These are phyloP conservation scores for Penicillium decumbens DNA, from an alignment of 2,329 filamentous ascomycete genomes.

Conservation along the genomic window DNA sequence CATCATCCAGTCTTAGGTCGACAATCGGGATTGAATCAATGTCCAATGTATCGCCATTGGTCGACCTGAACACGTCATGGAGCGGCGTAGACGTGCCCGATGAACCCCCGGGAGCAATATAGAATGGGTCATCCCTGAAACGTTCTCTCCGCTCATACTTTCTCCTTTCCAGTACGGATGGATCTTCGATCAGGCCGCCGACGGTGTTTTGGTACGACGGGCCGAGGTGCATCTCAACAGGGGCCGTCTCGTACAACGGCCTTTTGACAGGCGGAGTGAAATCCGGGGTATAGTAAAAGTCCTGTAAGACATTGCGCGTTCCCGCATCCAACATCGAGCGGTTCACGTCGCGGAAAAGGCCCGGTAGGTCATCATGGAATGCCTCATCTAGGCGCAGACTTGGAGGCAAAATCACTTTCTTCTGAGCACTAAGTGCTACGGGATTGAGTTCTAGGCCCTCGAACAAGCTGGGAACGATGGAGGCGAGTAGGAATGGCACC, in stretches of 20 bases:
- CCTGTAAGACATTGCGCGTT: conserved; percentile 43
- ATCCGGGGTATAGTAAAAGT: conserved; percentile 40
- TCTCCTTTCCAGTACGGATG: conserved; percentile 67
- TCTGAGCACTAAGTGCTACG: conserved; percentile 75
- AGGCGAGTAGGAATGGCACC: conserved; percentile 77
- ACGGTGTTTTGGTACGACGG: conserved; percentile 37
- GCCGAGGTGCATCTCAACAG: conserved; percentile 21
- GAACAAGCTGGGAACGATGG: conserved; percentile 86
- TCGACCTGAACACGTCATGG: conserved; percentile 67
- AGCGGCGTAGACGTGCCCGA: conserved; percentile 69
- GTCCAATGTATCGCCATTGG: conserved; percentile 74
- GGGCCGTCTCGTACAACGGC: conserved; percentile 17
- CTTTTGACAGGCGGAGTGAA: conserved; percentile 15
- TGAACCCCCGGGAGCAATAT: conserved; percentile 61
- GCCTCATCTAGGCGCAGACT: conserved; percentile 73
- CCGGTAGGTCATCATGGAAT: conserved; percentile 70
- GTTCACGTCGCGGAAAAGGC: conserved; percentile 58
- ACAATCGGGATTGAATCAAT: conserved; percentile 96
- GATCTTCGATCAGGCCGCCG: conserved; percentile 55
- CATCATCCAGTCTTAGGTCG: conserved; percentile 71
- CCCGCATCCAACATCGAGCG: conserved; percentile 44
- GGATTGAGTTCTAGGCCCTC: conserved; percentile 85
- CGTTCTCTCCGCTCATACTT: conserved; percentile 74
- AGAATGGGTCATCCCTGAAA: conserved; percentile 92
- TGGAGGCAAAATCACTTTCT: conserved; percentile 74